Conservation (phyloP, 1,284 basidiomycete genomes). For the Fomitopsis betulina region DNA sequence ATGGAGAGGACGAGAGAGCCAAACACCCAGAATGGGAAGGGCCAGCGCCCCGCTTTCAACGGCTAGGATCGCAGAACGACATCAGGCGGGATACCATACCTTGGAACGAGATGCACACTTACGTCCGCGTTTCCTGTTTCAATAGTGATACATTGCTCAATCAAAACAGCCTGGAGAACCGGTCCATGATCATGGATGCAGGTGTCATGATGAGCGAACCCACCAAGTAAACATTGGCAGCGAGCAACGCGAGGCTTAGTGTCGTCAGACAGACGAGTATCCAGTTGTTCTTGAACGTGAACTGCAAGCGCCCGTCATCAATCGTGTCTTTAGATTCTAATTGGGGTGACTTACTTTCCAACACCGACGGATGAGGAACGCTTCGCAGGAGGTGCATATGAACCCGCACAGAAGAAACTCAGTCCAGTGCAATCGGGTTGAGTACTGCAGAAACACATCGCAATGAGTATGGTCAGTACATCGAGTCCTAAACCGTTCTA, state of each 20-base stretch:
- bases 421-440: conserved; percentile 34
- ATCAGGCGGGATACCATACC: neutral
- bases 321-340: neutral
- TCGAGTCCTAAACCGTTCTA: neutral
- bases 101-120: conserved; percentile 4
- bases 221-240: conserved; percentile 38
- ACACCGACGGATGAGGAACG: conserved; percentile 42
- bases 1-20: conserved; percentile 34
- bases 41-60: conserved; percentile 26
- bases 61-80: conserved; percentile 27
- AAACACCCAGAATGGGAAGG: conserved; percentile 22
- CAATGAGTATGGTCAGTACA: neutral
- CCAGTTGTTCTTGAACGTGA: conserved; percentile 34
- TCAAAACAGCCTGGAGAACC: conserved; percentile 17
- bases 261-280: conserved; percentile 30
- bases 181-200: neutral
- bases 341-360: conserved; percentile 38
- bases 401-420: conserved; percentile 44
- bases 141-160: conserved; percentile 14
- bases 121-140: conserved; percentile 20
- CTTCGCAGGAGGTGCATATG: conserved; percentile 41
- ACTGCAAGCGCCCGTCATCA: conserved; percentile 24
- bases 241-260: conserved; percentile 16
- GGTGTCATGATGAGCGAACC: neutral
- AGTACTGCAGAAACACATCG: conserved; percentile 25